Conservation (phyloP, 768 basidiomycete species). For the Kwoniella sp. region DNA sequence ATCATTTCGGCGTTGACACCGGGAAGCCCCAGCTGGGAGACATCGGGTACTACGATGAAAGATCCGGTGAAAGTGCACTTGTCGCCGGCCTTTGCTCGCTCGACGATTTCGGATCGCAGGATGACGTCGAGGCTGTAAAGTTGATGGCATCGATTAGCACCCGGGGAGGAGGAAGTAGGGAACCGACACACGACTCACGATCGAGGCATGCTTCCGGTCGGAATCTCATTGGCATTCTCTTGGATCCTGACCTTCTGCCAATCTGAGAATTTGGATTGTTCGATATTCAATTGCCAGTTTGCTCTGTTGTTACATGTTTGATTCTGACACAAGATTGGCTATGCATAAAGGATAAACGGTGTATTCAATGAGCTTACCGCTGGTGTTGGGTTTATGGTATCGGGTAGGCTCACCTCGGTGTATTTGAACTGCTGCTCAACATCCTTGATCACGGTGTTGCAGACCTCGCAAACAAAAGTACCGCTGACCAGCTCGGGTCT, state of each 20-base stretch:
- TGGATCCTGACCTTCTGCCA: conserved; percentile 99
- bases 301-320: conserved; percentile 86
- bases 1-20: conserved; percentile 93
- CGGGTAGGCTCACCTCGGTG: conserved; percentile 75
- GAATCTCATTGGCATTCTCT: conserved; percentile 98
- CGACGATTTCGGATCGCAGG: conserved; percentile 90
- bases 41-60: conserved; percentile 98
- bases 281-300: conserved; percentile 92
- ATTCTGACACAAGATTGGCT: conserved; percentile 95
- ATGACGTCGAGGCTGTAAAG: conserved; percentile 81
- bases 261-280: conserved; percentile 93
- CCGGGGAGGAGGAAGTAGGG: not conserved
- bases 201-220: conserved; percentile 97
- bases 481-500: conserved; percentile 91
- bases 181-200: conserved; percentile 49
- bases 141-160: not conserved
- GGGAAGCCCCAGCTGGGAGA: conserved; percentile 89
- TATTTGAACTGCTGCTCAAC: conserved; percentile 99
- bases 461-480: conserved; percentile 88
- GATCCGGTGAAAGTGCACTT: conserved; percentile 97
- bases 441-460: conserved; percentile 80
- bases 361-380: not conserved
- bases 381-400: too few species aligned
- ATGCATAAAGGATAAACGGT: too few species aligned
- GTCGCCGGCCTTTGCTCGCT: conserved; percentile 98